Conservation (phyloP, 352 stramenopile genomes). For the Phytopythium montanum region DNA sequence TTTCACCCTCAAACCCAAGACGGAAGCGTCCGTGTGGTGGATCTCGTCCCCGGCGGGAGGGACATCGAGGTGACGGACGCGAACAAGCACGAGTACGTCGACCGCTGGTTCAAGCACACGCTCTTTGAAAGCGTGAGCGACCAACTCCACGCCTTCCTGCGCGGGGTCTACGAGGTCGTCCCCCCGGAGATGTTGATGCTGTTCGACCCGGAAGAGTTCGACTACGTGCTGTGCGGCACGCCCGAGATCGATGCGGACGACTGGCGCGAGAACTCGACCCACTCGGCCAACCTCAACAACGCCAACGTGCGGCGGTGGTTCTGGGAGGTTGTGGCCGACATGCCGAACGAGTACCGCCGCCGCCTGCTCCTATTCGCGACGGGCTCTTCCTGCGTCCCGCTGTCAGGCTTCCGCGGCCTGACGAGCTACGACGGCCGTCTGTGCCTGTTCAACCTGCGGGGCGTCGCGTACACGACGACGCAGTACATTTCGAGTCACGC, state of each 20-base stretch:
- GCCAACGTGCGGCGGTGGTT: slow-evolving; percentile 81
- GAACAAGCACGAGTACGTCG: slow-evolving; percentile 94
- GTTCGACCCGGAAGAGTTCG: slow-evolving; percentile 97
- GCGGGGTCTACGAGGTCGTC: slow-evolving; percentile 96
- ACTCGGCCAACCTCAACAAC: slow-evolving; percentile 42
- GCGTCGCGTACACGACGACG: slow-evolving; percentile 32
- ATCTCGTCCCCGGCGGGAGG: slow-evolving; percentile 42
- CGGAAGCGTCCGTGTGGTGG: slow-evolving; percentile 20
- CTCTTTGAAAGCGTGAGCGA: slow-evolving; percentile 55
- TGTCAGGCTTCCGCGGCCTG: slow-evolving; percentile 64
- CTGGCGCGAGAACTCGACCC: slow-evolving; percentile 89
- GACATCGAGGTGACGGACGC: slow-evolving; percentile 90
- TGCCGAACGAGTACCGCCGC: slow-evolving; percentile 72
- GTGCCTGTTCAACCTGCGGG: slow-evolving; percentile 74
- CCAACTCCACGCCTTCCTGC: slow-evolving; percentile 73
- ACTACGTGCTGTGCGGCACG: slow-evolving; percentile 96
- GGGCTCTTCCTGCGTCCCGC: slow-evolving; percentile 70
- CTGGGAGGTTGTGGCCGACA: slow-evolving; percentile 94
- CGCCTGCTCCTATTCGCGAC: slow-evolving; percentile 81
- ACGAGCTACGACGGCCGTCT: slow-evolving; percentile 81
- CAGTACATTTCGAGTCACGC: slow-evolving; percentile 74
- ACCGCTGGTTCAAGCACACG: slow-evolving; percentile 68
- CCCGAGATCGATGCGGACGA: slow-evolving; percentile 95
- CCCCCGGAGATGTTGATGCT: slow-evolving; percentile 92
- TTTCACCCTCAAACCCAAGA: background rate